These are phyloP conservation scores for Colletotrichum salicis DNA, from an alignment of 2,329 filamentous ascomycete species.

Conservation along the genomic window DNA sequence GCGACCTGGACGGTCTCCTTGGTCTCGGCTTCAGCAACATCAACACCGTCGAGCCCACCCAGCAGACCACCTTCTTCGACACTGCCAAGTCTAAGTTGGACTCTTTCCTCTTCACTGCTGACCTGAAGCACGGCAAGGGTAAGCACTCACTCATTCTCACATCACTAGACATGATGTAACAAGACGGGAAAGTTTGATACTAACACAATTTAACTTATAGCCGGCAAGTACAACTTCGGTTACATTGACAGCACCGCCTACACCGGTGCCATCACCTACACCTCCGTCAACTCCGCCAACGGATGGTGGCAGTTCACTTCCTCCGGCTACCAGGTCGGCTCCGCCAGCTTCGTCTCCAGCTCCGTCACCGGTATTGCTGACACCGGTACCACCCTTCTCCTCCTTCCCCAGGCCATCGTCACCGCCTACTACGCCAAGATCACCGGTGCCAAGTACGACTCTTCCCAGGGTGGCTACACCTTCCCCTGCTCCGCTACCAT, in stretches of 20 bases:
- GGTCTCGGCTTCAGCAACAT: conserved; percentile 70
- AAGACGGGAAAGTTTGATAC: background rate
- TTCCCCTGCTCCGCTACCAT: conserved; percentile 57
- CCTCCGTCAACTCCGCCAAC: conserved; percentile 61
- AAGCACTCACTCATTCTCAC: conserved; percentile 52
- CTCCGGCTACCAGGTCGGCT: conserved; percentile 38
- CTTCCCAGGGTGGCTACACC: conserved; percentile 42
- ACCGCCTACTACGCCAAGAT: conserved; percentile 41
- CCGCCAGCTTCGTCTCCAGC: conserved; percentile 28
- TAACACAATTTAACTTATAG: conserved; percentile 41
- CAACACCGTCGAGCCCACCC: conserved; percentile 47
- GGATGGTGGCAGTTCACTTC: conserved; percentile 72
- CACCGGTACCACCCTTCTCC: conserved; percentile 44
- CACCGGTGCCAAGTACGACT: conserved; percentile 38
- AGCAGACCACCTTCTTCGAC: conserved; percentile 42
- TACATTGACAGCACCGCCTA: conserved; percentile 67
- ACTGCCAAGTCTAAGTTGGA: conserved; percentile 34
- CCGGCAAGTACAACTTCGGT: conserved; percentile 49
- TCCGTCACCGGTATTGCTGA: conserved; percentile 39
- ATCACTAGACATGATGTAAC: conserved; percentile 44
- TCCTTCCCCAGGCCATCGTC: conserved; percentile 39
- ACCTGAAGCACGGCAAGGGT: conserved; percentile 35
- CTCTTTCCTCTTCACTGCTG: conserved; percentile 33
- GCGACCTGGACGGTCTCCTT: conserved; percentile 67
- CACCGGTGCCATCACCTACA: conserved; percentile 67